A percentile compares a stretch with the other conserved stretches of the same genome.
Conservation (phyloP, 2,329 filamentous ascomycete genomes). For the Teratosphaeria gauchensis region DNA sequence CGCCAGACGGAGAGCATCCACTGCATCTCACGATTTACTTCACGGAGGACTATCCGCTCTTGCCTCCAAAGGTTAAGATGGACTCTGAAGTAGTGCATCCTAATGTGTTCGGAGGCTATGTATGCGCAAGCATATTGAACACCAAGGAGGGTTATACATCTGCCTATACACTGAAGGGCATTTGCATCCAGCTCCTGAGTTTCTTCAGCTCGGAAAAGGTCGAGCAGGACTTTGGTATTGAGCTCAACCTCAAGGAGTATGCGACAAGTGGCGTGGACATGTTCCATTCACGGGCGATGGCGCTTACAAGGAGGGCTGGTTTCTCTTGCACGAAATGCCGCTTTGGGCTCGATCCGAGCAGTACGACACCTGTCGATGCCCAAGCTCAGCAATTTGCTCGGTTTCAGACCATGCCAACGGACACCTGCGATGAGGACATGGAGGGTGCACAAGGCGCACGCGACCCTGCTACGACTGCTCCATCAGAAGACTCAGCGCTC, state of each 20-base stretch:
- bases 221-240: slow-evolving; percentile 13
- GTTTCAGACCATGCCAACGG: too few species aligned
- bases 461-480: not conserved
- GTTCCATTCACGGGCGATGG: not conserved
- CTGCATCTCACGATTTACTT: not conserved
- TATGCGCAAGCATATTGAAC: slow-evolving; percentile 14
- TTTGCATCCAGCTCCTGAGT: slow-evolving; percentile 17
- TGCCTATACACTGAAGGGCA: slow-evolving; percentile 16
- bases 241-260: not conserved
- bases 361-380: too few species aligned
- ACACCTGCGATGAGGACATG: too few species aligned
- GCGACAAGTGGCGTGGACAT: not conserved
- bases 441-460: too few species aligned
- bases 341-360: too few species aligned
- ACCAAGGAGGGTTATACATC: slow-evolving; percentile 11
- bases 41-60: not conserved
- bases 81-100: slow-evolving; percentile 9
- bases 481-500: not conserved
- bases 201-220: slow-evolving; percentile 1
- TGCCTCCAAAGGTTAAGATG: not conserved
- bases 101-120: slow-evolving; percentile 14
- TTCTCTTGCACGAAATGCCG: not conserved
- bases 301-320: not conserved
- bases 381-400: too few species aligned
- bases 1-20: not conserved